A percentile compares a stretch with the other conserved stretches of the same genome.
Evolutionary conservation across 78 protist species (phyloP).

Genomic region (Mastigamoeba balamuthi): DNA sequence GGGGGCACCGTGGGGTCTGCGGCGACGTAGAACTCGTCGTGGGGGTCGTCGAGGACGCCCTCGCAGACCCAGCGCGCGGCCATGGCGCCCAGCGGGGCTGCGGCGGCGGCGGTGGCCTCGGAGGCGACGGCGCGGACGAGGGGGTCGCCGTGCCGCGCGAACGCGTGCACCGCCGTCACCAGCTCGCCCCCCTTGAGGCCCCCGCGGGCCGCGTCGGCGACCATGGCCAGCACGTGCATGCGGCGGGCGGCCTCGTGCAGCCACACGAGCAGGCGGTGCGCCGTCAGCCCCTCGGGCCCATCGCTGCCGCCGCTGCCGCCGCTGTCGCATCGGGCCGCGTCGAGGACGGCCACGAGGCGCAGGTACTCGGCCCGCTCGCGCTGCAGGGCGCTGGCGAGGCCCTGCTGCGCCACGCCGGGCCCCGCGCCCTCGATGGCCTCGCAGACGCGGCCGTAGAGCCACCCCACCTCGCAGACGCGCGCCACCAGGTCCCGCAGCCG

Average conservation of each 20-base stretch:
- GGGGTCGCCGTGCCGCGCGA: not conserved
- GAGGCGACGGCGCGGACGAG: too few relatives aligned
- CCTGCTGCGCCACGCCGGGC: not conserved
- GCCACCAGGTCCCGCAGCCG: not conserved
- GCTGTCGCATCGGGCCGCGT: too few relatives aligned
- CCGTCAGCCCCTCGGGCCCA: not conserved
- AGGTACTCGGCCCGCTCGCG: slow-evolving; percentile 2
- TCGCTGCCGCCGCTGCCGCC: too few relatives aligned
- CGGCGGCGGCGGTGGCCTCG: too few relatives aligned
- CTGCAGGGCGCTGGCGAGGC: too few relatives aligned
- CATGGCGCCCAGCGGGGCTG: too few relatives aligned
- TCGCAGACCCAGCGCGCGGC: not conserved
- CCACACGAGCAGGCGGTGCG: not conserved
- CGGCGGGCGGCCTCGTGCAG: not conserved
- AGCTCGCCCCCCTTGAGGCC: not conserved
- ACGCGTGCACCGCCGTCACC: not conserved
- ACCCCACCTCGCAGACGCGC: not conserved
- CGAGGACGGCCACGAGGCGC: slow-evolving; percentile 7
- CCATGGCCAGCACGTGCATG: not conserved
- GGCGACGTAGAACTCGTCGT: not conserved
- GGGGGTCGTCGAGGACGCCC: slow-evolving; percentile 8
- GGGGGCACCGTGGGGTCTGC: not conserved
- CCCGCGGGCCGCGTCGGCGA: not conserved
- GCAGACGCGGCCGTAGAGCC: not conserved
- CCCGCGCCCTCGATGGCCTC: not conserved